Percentiles rank a stretch among this genome's conserved stretches.
Evolutionary conservation across 768 basidiomycete genomes (phyloP).

Genomic region (Leucocoprinus leucothites): DNA sequence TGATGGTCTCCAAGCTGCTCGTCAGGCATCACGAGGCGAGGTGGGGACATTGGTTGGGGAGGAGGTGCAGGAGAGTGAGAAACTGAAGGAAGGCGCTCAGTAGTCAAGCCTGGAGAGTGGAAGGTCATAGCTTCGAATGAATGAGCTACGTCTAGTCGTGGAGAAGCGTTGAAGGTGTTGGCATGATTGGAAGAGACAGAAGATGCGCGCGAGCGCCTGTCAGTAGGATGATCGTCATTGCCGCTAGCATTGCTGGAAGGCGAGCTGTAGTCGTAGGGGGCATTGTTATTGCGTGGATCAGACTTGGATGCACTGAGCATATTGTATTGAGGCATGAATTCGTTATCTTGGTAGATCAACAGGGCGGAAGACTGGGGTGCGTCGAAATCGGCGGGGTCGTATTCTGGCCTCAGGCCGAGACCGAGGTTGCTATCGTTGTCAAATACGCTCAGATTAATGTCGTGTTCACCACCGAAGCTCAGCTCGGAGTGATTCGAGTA

Average conservation of each 20-base stretch:
- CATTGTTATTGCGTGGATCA: slow-evolving; percentile 22
- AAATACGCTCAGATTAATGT: slow-evolving; percentile 44
- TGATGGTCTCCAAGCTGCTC: slow-evolving; percentile 15
- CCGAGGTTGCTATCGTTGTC: slow-evolving; percentile 36
- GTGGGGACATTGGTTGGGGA: slow-evolving; percentile 64
- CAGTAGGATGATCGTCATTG: slow-evolving; percentile 38
- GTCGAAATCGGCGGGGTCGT: slow-evolving; percentile 78
- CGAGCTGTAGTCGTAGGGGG: slow-evolving; percentile 59
- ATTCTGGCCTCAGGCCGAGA: slow-evolving; percentile 40
- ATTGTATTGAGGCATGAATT: slow-evolving; percentile 36
- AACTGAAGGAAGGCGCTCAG: slow-evolving; percentile 40
- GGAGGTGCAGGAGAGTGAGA: slow-evolving; percentile 16
- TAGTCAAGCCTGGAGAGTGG: slow-evolving; percentile 59
- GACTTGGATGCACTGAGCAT: slow-evolving; percentile 19
- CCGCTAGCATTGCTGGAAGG: slow-evolving; percentile 54
- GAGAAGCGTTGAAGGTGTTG: slow-evolving; percentile 42
- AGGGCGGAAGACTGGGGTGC: slow-evolving; percentile 42
- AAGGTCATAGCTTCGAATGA: slow-evolving; percentile 64
- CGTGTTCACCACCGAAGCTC: slow-evolving; percentile 45
- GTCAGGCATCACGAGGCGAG: slow-evolving; percentile 54
- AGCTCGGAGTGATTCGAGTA: slow-evolving; percentile 72
- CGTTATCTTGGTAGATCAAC: slow-evolving; percentile 57
- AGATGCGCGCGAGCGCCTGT: slow-evolving; percentile 57
- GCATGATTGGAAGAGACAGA: slow-evolving; percentile 61
- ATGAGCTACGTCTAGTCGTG: slow-evolving; percentile 54